phyloP scores from a whole-genome alignment of 2,329 filamentous ascomycete species.

The Beauveria pseudobassiana region DNA sequence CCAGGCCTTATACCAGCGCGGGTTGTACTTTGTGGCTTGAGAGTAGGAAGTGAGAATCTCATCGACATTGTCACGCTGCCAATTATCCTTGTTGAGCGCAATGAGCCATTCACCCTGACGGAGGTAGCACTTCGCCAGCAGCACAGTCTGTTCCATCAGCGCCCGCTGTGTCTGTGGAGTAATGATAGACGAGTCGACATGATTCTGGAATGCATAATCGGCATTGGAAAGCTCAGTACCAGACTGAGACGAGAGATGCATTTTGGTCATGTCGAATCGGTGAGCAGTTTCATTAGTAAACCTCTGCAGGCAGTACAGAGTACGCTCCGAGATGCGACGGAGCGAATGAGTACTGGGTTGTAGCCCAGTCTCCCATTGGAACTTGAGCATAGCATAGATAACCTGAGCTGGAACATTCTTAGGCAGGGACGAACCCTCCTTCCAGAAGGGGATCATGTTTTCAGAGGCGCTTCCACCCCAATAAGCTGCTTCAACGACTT shows the following conservation, averaged over 20 bases:
- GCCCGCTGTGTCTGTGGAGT: constrained; percentile 44
- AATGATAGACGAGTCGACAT: constrained; percentile 36
- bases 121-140: constrained; percentile 92
- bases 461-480: constrained; percentile 57
- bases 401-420: constrained; percentile 64
- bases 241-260: constrained; percentile 39
- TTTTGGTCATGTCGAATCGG: constrained; percentile 45
- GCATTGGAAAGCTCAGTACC: constrained; percentile 37
- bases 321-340: constrained; percentile 43
- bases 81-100: constrained; percentile 75
- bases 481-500: constrained; percentile 91
- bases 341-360: constrained; percentile 37
- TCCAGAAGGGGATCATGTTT: constrained; percentile 53
- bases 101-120: constrained; percentile 97
- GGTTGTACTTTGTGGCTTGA: constrained; percentile 88
- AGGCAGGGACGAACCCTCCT: constrained; percentile 25
- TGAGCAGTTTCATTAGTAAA: constrained; percentile 55
- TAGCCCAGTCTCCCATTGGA: constrained; percentile 83
- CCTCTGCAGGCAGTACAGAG: constrained; percentile 49
- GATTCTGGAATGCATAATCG: constrained; percentile 45
- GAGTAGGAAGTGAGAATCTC: constrained; percentile 89
- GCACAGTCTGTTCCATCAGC: constrained; percentile 53
- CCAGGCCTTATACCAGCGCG: constrained; percentile 98
- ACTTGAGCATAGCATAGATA: constrained; percentile 95
- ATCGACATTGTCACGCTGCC: constrained; percentile 77